Percentiles rank a stretch among this genome's conserved stretches.
These are phyloP conservation scores for Clonostachys byssicola DNA, from an alignment of 2,329 filamentous ascomycete species.

Conservation along the genomic window DNA sequence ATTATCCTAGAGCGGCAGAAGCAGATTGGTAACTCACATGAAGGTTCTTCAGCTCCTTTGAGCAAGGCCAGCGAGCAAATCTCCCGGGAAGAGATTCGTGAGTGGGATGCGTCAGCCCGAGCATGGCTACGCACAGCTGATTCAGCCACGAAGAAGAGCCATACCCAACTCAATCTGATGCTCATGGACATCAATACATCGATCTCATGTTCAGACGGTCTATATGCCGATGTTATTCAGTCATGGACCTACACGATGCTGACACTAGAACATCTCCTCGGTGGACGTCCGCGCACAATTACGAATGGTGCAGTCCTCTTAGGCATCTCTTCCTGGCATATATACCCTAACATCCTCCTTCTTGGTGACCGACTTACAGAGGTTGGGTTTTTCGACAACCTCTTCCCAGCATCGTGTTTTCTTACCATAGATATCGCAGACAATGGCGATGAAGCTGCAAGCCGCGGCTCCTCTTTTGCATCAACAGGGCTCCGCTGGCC, in stretches of 20 bases:
- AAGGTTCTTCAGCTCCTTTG: not conserved
- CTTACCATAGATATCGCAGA: not conserved
- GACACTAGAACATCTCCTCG: not conserved
- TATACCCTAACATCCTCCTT: not conserved
- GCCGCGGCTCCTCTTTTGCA: too few relatives aligned
- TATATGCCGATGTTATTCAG: not conserved
- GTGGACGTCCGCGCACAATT: not conserved
- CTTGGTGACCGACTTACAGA: not conserved
- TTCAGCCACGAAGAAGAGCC: slow-evolving; percentile 9
- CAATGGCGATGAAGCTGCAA: not conserved
- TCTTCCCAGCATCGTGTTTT: not conserved
- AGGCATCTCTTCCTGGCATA: not conserved
- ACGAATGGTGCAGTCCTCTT: not conserved
- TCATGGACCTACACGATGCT: not conserved
- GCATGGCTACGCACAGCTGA: slow-evolving; percentile 23
- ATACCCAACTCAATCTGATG: slow-evolving; percentile 14
- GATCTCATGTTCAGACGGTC: not conserved
- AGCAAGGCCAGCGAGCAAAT: slow-evolving; percentile 10
- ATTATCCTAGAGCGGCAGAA: slow-evolving; percentile 9
- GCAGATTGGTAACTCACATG: not conserved
- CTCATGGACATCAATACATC: slow-evolving; percentile 10
- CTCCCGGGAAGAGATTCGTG: slow-evolving; percentile 11
- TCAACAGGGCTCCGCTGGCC: not conserved
- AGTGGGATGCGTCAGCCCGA: slow-evolving; percentile 23
- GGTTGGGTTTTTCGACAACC: not conserved